Conservation (phyloP, 345 rosid genomes). For the Noccaea caerulescens region DNA sequence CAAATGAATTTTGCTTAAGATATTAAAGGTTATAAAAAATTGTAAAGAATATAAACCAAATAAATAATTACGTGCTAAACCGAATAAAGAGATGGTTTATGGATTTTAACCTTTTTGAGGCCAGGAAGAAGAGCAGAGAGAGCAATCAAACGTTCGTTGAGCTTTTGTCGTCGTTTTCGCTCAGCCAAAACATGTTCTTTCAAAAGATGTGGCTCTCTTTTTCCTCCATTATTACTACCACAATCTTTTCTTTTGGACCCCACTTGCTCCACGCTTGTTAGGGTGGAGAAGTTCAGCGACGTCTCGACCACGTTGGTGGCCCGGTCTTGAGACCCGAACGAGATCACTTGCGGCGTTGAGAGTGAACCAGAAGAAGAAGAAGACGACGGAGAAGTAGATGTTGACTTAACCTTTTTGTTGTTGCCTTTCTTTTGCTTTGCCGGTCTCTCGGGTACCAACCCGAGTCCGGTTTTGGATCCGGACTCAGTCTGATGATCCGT, state of each 20-base stretch:
- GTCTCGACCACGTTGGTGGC: slow-evolving; percentile 20
- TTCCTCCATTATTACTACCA: slow-evolving; percentile 30
- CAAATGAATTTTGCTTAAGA: not conserved
- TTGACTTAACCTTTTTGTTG: not conserved
- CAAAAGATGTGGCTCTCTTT: slow-evolving; percentile 38
- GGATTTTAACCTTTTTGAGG: slow-evolving; percentile 56
- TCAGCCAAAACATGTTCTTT: slow-evolving; percentile 89
- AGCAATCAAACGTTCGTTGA: slow-evolving; percentile 72
- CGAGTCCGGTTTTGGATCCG: slow-evolving; percentile 8
- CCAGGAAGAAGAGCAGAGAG: slow-evolving; percentile 84
- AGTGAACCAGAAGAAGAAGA: slow-evolving; percentile 31
- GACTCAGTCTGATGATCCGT: slow-evolving; percentile 12
- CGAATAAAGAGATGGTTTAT: slow-evolving; percentile 4
- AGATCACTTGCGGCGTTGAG: slow-evolving; percentile 25
- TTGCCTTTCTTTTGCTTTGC: slow-evolving; percentile 25
- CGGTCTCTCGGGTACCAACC: not conserved
- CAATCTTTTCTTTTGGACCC: slow-evolving; percentile 33
- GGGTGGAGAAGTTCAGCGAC: slow-evolving; percentile 34
- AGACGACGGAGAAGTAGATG: slow-evolving; percentile 29
- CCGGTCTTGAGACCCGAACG: slow-evolving; percentile 31
- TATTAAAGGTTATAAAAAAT: not conserved
- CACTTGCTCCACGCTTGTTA: slow-evolving; percentile 11
- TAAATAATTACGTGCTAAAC: slow-evolving; percentile 22
- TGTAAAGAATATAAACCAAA: not conserved
- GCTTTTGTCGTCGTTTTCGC: slow-evolving; percentile 81